These are phyloP conservation scores for Aspergillus sp. DNA, from an alignment of 2,329 filamentous ascomycete genomes.

Conservation along the genomic window DNA sequence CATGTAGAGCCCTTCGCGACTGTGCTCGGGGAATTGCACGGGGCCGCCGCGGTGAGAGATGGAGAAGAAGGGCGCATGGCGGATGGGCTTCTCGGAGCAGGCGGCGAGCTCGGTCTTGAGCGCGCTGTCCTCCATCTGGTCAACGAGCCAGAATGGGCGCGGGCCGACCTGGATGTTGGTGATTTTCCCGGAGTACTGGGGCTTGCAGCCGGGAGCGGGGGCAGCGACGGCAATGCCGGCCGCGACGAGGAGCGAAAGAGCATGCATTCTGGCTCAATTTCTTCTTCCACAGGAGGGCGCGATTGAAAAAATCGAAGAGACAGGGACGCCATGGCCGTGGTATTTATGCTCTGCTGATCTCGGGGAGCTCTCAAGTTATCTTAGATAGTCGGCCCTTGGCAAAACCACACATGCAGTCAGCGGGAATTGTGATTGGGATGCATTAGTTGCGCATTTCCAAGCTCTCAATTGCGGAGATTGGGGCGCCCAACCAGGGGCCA, in stretches of 20 bases:
- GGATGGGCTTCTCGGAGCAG: conserved; percentile 25
- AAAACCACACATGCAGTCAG: conserved; percentile 12
- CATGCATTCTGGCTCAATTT: conserved; percentile 16
- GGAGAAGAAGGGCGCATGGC: conserved; percentile 19
- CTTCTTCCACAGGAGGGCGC: background rate
- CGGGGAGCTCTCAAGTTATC: background rate
- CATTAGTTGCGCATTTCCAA: background rate
- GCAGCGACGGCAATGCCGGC: conserved; percentile 20
- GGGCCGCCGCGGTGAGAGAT: conserved; percentile 27
- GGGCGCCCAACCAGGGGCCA: conserved; percentile 5
- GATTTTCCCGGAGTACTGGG: background rate
- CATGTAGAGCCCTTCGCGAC: conserved; percentile 23
- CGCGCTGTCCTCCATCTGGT: conserved; percentile 25
- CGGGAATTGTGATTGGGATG: conserved; percentile 15
- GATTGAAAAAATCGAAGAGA: background rate
- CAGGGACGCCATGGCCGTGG: background rate
- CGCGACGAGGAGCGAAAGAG: conserved; percentile 16
- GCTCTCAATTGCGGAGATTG: conserved; percentile 5
- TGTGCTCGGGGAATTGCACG: conserved; percentile 26
- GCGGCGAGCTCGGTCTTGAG: conserved; percentile 23
- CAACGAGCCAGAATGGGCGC: conserved; percentile 26
- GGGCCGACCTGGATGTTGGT: conserved; percentile 29
- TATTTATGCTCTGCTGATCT: conserved; percentile 12
- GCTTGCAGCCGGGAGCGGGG: conserved; percentile 15
- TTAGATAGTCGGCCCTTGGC: conserved; percentile 9